These are phyloP conservation scores for Boechera retrofracta DNA, from an alignment of 345 rosid species.

Conservation along the genomic window DNA sequence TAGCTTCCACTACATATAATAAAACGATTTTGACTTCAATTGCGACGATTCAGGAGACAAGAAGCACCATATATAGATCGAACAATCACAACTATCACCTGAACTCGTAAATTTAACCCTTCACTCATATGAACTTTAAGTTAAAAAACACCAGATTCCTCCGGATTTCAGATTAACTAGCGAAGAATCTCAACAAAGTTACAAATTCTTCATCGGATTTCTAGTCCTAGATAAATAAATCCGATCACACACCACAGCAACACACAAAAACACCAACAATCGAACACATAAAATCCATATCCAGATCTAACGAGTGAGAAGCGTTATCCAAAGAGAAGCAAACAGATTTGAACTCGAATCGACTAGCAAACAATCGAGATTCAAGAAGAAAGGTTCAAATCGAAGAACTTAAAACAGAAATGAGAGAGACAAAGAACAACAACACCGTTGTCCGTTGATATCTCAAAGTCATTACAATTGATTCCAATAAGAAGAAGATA, in stretches of 20 bases:
- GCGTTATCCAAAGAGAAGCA: not conserved
- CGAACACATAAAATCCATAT: not conserved
- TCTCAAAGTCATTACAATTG: no score
- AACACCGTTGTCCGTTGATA: no score
- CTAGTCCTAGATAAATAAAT: not conserved
- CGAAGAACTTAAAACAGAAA: not conserved
- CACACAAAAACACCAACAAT: not conserved
- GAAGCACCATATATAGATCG: not conserved
- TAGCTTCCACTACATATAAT: not conserved
- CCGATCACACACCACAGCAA: not conserved
- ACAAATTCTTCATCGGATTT: not conserved
- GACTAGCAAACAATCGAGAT: not conserved
- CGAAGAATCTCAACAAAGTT: not conserved
- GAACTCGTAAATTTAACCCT: not conserved
- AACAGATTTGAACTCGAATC: slow-evolving; percentile 13
- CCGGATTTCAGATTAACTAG: not conserved
- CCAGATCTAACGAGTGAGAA: slow-evolving; percentile 37
- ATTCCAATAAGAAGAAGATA: no score
- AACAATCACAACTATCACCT: not conserved
- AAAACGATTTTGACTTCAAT: not conserved
- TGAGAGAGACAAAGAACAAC: not conserved
- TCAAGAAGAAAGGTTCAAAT: not conserved
- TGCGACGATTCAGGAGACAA: not conserved
- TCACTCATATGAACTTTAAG: not conserved
- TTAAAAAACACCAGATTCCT: not conserved